Evolutionary conservation across 352 stramenopile species (phyloP).

Genomic region (Pythium brachiatum): DNA sequence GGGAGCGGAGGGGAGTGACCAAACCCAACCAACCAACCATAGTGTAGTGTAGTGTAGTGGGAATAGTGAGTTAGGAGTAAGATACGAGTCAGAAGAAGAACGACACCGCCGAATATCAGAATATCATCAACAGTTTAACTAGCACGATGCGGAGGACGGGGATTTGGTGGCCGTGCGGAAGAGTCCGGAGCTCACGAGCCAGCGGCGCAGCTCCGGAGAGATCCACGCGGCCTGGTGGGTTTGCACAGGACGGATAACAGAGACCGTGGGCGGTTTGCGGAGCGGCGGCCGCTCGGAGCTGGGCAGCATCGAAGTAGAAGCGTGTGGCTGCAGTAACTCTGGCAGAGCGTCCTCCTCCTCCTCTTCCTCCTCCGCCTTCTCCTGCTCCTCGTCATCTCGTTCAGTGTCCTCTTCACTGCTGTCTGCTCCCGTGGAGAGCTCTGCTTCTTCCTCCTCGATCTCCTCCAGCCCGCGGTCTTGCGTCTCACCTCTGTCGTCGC

Average conservation of each 20-base stretch:
- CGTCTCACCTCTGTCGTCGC: conserved; percentile 5
- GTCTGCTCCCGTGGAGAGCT: conserved; percentile 3
- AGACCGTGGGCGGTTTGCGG: conserved; percentile 17
- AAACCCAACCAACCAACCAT: too few species aligned
- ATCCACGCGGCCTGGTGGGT: conserved; percentile 58
- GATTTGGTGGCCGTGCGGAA: conserved; percentile 32
- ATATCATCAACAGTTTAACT: too few species aligned
- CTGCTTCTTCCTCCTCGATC: conserved; percentile 11
- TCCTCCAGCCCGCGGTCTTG: conserved; percentile 7
- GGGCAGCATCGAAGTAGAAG: background rate
- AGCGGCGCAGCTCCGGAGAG: conserved; percentile 48
- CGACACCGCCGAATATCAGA: too few species aligned
- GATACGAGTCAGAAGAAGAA: background rate
- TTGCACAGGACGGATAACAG: conserved; percentile 14
- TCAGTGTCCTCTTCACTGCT: background rate
- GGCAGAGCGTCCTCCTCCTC: conserved; percentile 16
- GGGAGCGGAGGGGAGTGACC: too few species aligned
- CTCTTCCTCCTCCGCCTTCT: conserved; percentile 9
- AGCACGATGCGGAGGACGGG: background rate
- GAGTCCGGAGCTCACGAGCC: conserved; percentile 46
- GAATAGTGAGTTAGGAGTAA: background rate
- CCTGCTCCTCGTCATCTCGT: background rate
- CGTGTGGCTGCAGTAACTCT: background rate
- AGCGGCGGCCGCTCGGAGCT: background rate
- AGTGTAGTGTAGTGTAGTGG: too few species aligned